phyloP scores from a whole-genome alignment of 768 basidiomycete species.

The Paxillus involutus region DNA sequence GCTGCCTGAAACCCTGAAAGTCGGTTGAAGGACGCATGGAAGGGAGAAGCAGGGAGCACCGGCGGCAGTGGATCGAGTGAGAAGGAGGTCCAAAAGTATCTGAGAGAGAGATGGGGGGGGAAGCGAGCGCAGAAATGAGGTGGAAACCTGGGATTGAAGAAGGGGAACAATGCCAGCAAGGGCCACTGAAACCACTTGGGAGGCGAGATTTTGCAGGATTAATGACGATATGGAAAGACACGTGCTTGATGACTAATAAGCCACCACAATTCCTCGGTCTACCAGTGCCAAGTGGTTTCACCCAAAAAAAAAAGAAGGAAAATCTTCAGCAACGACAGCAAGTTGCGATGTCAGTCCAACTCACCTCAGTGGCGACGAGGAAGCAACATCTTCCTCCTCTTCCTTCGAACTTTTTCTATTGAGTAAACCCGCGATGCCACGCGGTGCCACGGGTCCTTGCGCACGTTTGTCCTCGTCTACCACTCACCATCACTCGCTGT shows the following conservation, averaged over 20 bases:
- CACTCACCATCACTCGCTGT: conserved; percentile 6
- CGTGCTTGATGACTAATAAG: conserved; percentile 41
- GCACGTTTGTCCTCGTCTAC: conserved; percentile 32
- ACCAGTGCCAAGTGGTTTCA: not conserved
- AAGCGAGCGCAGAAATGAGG: not conserved
- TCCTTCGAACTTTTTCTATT: conserved; percentile 27
- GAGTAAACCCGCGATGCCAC: conserved; percentile 11
- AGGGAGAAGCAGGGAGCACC: not conserved
- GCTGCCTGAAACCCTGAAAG: conserved; percentile 20
- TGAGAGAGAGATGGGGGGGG: not conserved
- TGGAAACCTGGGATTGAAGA: not conserved
- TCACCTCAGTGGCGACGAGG: conserved; percentile 17
- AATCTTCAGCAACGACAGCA: conserved; percentile 6
- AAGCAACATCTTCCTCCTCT: conserved; percentile 10
- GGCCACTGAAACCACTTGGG: no score
- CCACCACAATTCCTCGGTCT: not conserved
- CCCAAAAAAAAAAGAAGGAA: not conserved
- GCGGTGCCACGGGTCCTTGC: conserved; percentile 36
- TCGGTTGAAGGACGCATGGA: conserved; percentile 28
- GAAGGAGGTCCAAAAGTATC: not conserved
- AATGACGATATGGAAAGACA: conserved; percentile 37
- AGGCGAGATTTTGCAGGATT: not conserved
- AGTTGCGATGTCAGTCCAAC: conserved; percentile 4
- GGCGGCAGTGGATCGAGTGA: not conserved
- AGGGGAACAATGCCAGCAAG: not conserved